Evolutionary conservation across 1,284 basidiomycete species (phyloP), one percentile per base, ranked within the genome.

Genomic region (Boletus sp.): DNA sequence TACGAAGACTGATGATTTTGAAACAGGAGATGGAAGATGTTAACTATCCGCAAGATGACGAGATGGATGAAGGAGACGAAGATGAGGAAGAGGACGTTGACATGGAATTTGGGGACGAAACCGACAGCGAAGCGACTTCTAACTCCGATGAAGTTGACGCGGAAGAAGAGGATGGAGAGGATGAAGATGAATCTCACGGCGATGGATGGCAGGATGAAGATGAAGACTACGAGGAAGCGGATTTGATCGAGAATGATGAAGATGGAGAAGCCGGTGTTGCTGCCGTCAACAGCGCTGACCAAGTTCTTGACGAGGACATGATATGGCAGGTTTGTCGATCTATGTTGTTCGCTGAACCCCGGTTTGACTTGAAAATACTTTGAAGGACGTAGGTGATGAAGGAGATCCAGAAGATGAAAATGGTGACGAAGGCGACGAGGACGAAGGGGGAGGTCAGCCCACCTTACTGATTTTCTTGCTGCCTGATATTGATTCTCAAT

Each of bases 41-140:
- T 15, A 80, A 85, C 57, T 90, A 82, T 59, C 73, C 84, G 56
- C 80, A 82, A 27, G 89, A 89, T 44, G 89, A 90, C 55, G 91
- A 88, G 53, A 90, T 92, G 80, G 89, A 88, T 54, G 91, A 90
- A 36, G 89, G 88, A 56, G 89, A 86, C 41, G 91, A 87, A 15
- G 89, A 88, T 27, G 88, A 86, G 11, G 89, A 88, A 18, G 90
- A 89, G 55, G 91, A 93, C 58, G 89, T 91, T 31, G 92, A 94
- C 57, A 93, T 94, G 83, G 92, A 94, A 46, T 92, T 87, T 60
- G 91, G 82, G 9, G 89, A 92, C 46, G 88, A 89, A 59, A 89
- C 88, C 1, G 88, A 86, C 24, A 91, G 89, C 57, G 91, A 91
- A 59, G 86, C 88, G 57, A 90, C 89, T 7, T 89, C 89, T 3